A percentile compares a stretch with the other conserved stretches of the same genome.
phyloP scores from a whole-genome alignment of 129 eudicot species.

The Escallonia herrerae region DNA sequence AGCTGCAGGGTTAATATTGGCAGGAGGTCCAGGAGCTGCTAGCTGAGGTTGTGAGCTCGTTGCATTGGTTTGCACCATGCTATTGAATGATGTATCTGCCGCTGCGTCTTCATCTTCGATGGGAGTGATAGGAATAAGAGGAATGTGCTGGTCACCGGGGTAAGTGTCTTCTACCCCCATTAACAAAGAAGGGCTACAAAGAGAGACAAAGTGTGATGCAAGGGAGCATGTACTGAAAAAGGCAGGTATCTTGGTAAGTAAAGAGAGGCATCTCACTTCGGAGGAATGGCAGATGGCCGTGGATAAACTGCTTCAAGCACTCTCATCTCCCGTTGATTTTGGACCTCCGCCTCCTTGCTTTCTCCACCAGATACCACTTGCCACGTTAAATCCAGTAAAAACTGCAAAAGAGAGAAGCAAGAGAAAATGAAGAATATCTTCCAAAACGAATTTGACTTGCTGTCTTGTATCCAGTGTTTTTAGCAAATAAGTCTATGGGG shows the following conservation, averaged over 20 bases:
- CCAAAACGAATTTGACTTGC: too few relatives aligned
- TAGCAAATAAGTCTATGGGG: too few relatives aligned
- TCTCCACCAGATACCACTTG: conserved; percentile 83
- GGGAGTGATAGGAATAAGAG: conserved; percentile 70
- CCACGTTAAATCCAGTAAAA: conserved; percentile 50
- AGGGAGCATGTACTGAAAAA: background rate
- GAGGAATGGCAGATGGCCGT: conserved; percentile 77
- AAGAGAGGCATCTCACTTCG: conserved; percentile 37
- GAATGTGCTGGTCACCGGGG: conserved; percentile 36
- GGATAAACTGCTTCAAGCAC: conserved; percentile 89
- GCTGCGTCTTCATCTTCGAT: conserved; percentile 77
- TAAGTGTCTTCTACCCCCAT: conserved; percentile 25
- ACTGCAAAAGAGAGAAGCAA: conserved; percentile 32
- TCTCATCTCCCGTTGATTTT: conserved; percentile 70
- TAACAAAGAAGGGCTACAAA: conserved; percentile 52
- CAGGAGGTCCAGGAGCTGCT: conserved; percentile 2
- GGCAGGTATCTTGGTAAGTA: background rate
- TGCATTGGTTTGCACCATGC: conserved; percentile 5
- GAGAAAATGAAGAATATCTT: too few relatives aligned
- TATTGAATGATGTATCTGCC: conserved; percentile 24
- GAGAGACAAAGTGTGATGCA: background rate
- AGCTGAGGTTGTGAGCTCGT: conserved; percentile 9
- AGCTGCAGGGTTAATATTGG: conserved; percentile 21
- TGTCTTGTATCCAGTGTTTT: too few relatives aligned
- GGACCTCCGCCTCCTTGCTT: conserved; percentile 60